Conservation (phyloP, 73 alveolate species). For the Blepharisma stoltei region DNA sequence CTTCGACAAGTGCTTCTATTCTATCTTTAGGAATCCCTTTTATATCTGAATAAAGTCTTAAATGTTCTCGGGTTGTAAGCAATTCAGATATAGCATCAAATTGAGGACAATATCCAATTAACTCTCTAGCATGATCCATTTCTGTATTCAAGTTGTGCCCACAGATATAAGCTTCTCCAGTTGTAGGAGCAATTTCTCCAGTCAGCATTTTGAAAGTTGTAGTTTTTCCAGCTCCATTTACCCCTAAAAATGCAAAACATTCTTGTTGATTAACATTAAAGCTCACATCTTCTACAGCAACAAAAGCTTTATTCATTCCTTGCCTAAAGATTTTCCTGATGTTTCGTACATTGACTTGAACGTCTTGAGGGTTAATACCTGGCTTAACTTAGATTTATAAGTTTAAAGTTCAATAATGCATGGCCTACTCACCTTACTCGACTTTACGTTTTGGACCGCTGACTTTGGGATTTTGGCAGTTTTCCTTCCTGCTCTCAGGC, state of each 20-base stretch:
- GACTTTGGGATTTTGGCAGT: too few relatives aligned
- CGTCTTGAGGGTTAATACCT: slow-evolving; percentile 54
- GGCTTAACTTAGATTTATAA: too few relatives aligned
- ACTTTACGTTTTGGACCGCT: too few relatives aligned
- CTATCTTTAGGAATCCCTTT: slow-evolving; percentile 83
- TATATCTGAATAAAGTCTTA: slow-evolving; percentile 88
- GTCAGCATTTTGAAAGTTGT: slow-evolving; percentile 94
- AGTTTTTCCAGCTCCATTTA: slow-evolving; percentile 99
- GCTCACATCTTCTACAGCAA: slow-evolving; percentile 87
- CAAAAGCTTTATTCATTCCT: slow-evolving; percentile 40
- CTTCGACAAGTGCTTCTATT: slow-evolving; percentile 61
- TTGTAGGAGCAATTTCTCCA: slow-evolving; percentile 83
- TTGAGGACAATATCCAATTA: slow-evolving; percentile 98
- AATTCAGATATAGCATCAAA: slow-evolving; percentile 93
- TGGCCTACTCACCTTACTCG: too few relatives aligned
- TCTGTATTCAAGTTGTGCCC: slow-evolving; percentile 75
- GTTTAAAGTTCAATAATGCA: too few relatives aligned
- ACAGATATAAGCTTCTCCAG: slow-evolving; percentile 81
- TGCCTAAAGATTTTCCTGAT: slow-evolving; percentile 52
- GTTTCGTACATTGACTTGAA: slow-evolving; percentile 46
- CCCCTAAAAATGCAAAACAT: slow-evolving; percentile 96
- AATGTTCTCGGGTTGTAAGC: slow-evolving; percentile 92
- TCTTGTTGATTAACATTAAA: slow-evolving; percentile 95
- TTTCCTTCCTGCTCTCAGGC: too few relatives aligned
- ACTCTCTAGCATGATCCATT: slow-evolving; percentile 77